Base-by-base conservation (phyloP, 805 yeast species). In the Pichia ethanolica region DNA sequence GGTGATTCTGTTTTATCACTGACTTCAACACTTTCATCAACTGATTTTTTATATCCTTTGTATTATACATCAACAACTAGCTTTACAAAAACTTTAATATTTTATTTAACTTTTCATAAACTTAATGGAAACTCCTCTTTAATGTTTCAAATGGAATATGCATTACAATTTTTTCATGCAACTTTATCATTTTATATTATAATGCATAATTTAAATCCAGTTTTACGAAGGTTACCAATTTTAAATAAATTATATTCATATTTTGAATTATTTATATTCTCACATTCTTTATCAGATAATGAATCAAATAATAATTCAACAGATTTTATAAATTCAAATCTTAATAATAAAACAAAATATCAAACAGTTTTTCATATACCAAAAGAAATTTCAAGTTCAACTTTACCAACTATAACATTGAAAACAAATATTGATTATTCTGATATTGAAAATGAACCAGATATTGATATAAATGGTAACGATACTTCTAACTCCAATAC, bases 171-270 rank as follows among this genome's bases (percentile, higher is more conserved):
- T 43, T 20, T 53, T 10, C 57, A 62, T 42, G 57, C 70, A 5
- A 52, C 61, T 1, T 51, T 67, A 10, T 62, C 70, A 5, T 41
- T 66, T 9, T 64, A 65, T 53, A 57, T 60, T 1, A 59, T 66
- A 14, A 55, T 63, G 55, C 58, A 59, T 46, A 63, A 60, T 46
- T 38, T 65, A 32, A 56, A 51, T 34, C 69, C 69, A 1, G 38
- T 56, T 20, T 46, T 65, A 26, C 51, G 55, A 40, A 57, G 53
- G 41, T 39, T 57, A 2, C 8, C 51, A 7, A 32, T 47, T 4
- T 33, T 53, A 20, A 47, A 49, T n/a, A 12, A 44, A n/a, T 32
- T 47, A 5, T 53, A 47, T 25, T 26, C 40, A 7, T 40, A 33
- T 13, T 39, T 50, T 5, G 54, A 53, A 35, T 42, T 45, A 4